Conservation (phyloP, 495 filamentous ascomycete genomes). For the Aeminium ludgeri region DNA sequence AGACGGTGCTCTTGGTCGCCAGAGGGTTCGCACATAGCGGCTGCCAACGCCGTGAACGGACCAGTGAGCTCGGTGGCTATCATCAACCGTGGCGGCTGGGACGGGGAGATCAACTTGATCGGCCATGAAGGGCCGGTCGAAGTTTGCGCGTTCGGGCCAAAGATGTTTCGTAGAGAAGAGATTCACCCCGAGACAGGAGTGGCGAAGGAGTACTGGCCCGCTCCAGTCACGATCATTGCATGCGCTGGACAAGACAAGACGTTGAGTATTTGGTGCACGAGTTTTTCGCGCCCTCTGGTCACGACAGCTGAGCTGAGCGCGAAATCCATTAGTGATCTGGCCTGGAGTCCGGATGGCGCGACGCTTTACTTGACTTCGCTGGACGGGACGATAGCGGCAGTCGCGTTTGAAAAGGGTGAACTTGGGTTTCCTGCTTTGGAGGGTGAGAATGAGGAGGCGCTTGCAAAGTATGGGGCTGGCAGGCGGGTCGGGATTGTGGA, state of each 20-base stretch:
- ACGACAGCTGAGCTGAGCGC: constrained; percentile 72
- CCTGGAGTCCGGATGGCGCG: constrained; percentile 86
- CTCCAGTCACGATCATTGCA: constrained; percentile 70
- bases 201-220: constrained; percentile 19
- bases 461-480: constrained; percentile 82
- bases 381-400: constrained; percentile 68
- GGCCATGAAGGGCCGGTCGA: constrained; percentile 94
- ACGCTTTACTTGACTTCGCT: constrained; percentile 71
- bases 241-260: constrained; percentile 95
- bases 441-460: constrained; percentile 78
- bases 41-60: constrained; percentile 90
- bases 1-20: constrained; percentile 92
- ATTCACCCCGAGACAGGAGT: constrained; percentile 35
- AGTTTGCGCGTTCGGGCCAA: constrained; percentile 90
- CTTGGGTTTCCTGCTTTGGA: constrained; percentile 54
- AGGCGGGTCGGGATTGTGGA: constrained; percentile 78
- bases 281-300: constrained; percentile 72
- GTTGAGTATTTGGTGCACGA: constrained; percentile 92
- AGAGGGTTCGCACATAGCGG: constrained; percentile 91
- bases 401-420: constrained; percentile 56
- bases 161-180: constrained; percentile 41
- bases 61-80: constrained; percentile 95
- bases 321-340: constrained; percentile 84
- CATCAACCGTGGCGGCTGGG: constrained; percentile 81
- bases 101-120: constrained; percentile 91